These are phyloP conservation scores for Diutina scorzettiae DNA, from an alignment of 1,139 yeast species.

Conservation along the genomic window DNA sequence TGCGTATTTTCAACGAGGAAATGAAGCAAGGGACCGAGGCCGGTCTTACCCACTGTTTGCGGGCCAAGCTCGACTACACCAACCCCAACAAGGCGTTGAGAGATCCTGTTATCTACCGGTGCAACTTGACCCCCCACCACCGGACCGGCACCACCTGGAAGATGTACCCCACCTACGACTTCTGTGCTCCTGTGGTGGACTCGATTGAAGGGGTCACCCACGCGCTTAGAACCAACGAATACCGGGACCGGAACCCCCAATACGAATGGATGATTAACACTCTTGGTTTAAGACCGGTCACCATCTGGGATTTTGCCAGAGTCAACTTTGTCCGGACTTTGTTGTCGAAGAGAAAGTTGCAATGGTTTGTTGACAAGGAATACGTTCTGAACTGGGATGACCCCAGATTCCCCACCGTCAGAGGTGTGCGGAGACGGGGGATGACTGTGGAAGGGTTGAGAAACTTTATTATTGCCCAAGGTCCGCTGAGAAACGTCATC, in stretches of 20 bases:
- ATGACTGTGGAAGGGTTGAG: conserved; percentile 96
- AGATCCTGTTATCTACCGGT: conserved; percentile 95
- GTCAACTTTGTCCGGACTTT: conserved; percentile 92
- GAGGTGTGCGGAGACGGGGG: conserved; percentile 99
- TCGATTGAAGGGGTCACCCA: conserved; percentile 94
- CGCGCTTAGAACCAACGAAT: conserved; percentile 92
- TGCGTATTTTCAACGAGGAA: conserved; percentile 71
- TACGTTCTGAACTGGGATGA: conserved; percentile 93
- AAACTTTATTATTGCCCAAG: conserved; percentile 86
- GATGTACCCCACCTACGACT: conserved; percentile 95
- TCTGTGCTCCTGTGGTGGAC: conserved; percentile 95
- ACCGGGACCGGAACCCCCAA: conserved; percentile 96
- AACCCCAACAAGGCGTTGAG: conserved; percentile 88
- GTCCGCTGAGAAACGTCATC: conserved; percentile 92
- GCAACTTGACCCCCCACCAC: conserved; percentile 93
- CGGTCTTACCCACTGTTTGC: conserved; percentile 79
- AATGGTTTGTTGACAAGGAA: conserved; percentile 92
- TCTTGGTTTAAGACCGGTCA: conserved; percentile 74
- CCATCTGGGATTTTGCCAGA: conserved; percentile 95
- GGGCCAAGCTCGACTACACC: conserved; percentile 89
- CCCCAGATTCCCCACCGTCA: conserved; percentile 97
- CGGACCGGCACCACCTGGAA: conserved; percentile 96
- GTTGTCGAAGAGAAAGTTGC: conserved; percentile 90
- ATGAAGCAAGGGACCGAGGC: conserved; percentile 89
- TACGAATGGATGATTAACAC: conserved; percentile 90